Evolutionary conservation across 169 alveolate species (phyloP).

Genomic region (Theileria equi): DNA sequence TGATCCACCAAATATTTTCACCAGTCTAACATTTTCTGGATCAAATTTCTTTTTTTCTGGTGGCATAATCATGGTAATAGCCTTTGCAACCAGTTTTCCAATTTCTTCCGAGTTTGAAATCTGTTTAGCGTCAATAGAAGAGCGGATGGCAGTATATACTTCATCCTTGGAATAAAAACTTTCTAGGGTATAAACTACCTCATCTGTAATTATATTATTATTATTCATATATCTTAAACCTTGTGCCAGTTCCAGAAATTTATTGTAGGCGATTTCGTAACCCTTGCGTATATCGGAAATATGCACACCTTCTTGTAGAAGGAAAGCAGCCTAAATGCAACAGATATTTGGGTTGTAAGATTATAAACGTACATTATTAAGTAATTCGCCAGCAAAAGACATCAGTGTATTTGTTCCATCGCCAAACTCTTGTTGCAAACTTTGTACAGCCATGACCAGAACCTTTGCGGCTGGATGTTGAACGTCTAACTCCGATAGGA

Average conservation of each 20-base stretch:
- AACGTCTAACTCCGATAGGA: constrained; percentile 95
- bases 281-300: constrained; percentile 94
- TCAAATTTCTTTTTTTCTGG: constrained; percentile 87
- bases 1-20: constrained; percentile 95
- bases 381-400: constrained; percentile 95
- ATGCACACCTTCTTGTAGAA: constrained; percentile 92
- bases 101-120: constrained; percentile 45
- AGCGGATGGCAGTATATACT: constrained; percentile 70
- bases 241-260: constrained; percentile 80
- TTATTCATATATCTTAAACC: constrained; percentile 50
- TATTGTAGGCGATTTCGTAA: constrained; percentile 93
- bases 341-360: neutral
- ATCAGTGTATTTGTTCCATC: constrained; percentile 97
- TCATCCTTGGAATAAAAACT: constrained; percentile 75
- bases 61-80: constrained; percentile 90
- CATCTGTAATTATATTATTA: constrained; percentile 15
- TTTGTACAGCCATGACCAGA: constrained; percentile 95
- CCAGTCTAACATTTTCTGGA: constrained; percentile 96
- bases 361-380: constrained; percentile 87
- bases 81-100: constrained; percentile 82
- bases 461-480: constrained; percentile 99
- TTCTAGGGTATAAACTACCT: constrained; percentile 57
- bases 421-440: constrained; percentile 95
- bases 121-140: constrained; percentile 71
- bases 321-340: constrained; percentile 80